Evolutionary conservation across 2,329 filamentous ascomycete genomes (phyloP).

Genomic region (Trichoderma gracile): DNA sequence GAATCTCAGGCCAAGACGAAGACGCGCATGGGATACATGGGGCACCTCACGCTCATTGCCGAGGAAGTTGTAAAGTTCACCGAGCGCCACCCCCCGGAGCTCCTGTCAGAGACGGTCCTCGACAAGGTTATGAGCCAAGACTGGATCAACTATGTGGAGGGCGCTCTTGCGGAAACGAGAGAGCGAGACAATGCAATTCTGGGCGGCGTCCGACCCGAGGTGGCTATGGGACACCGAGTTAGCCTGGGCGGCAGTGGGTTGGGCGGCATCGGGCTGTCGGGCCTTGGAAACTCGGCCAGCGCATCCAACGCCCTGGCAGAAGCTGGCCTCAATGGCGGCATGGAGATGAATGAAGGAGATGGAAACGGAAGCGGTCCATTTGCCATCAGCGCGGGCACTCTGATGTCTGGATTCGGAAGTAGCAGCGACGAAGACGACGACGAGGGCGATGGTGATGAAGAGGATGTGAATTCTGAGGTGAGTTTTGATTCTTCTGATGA

Average conservation of each 20-base stretch:
- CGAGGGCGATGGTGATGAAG: slow-evolving; percentile 82
- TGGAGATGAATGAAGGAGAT: slow-evolving; percentile 67
- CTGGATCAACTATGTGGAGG: slow-evolving; percentile 95
- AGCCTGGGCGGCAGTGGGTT: slow-evolving; percentile 54
- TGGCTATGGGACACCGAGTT: slow-evolving; percentile 77
- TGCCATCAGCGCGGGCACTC: slow-evolving; percentile 68
- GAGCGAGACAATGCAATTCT: slow-evolving; percentile 98
- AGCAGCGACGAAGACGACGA: slow-evolving; percentile 96
- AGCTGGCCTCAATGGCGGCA: slow-evolving; percentile 74
- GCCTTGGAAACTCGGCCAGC: slow-evolving; percentile 41
- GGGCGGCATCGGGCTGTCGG: slow-evolving; percentile 51
- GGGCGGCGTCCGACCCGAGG: slow-evolving; percentile 89
- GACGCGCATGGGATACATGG: slow-evolving; percentile 97
- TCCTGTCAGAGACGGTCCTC: slow-evolving; percentile 79
- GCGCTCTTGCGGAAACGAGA: slow-evolving; percentile 86
- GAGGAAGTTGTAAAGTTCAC: slow-evolving; percentile 99
- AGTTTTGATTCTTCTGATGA: slow-evolving; percentile 46
- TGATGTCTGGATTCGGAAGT: slow-evolving; percentile 90
- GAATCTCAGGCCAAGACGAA: slow-evolving; percentile 79
- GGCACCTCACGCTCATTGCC: slow-evolving; percentile 92
- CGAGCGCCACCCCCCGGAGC: slow-evolving; percentile 85
- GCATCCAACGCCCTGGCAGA: slow-evolving; percentile 74
- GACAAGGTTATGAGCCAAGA: slow-evolving; percentile 85
- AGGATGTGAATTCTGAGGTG: slow-evolving; percentile 70
- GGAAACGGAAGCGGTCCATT: slow-evolving; percentile 71